Conservation (phyloP, 2,329 filamentous ascomycete genomes). For the Aschersonia sp. region DNA sequence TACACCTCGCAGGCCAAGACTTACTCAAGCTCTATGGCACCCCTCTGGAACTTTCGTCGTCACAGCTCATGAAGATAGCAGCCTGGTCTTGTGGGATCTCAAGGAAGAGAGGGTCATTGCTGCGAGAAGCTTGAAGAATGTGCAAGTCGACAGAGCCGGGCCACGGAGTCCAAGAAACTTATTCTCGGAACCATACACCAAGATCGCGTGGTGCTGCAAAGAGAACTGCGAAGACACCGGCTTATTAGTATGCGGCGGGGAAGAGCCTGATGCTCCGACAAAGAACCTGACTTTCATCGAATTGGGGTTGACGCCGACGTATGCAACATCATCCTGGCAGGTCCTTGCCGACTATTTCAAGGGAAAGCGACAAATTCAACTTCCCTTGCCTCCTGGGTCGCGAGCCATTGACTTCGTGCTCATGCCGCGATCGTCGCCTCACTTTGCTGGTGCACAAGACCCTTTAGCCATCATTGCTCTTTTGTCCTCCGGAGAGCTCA, state of each 20-base stretch:
- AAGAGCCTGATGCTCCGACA: slow-evolving; percentile 47
- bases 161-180: slow-evolving; percentile 34
- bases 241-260: slow-evolving; percentile 72
- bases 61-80: slow-evolving; percentile 81
- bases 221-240: slow-evolving; percentile 87
- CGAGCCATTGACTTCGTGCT: slow-evolving; percentile 70
- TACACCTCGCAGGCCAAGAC: slow-evolving; percentile 50
- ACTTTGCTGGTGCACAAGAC: slow-evolving; percentile 79
- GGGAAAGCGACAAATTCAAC: slow-evolving; percentile 55
- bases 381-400: slow-evolving; percentile 65
- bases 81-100: slow-evolving; percentile 85
- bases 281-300: slow-evolving; percentile 84
- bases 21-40: slow-evolving; percentile 86
- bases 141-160: slow-evolving; percentile 56
- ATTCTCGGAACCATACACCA: slow-evolving; percentile 60
- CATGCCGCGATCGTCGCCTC: slow-evolving; percentile 68
- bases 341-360: slow-evolving; percentile 64
- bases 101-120: slow-evolving; percentile 76
- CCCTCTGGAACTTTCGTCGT: slow-evolving; percentile 82
- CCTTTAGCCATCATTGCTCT: slow-evolving; percentile 73
- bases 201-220: slow-evolving; percentile 87
- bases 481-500: slow-evolving; percentile 73
- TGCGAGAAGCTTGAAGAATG: slow-evolving; percentile 66
- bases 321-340: slow-evolving; percentile 86
- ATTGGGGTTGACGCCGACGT: slow-evolving; percentile 75